Evolutionary conservation across 345 rosid species (phyloP).

Genomic region (Isatis tinctoria): DNA sequence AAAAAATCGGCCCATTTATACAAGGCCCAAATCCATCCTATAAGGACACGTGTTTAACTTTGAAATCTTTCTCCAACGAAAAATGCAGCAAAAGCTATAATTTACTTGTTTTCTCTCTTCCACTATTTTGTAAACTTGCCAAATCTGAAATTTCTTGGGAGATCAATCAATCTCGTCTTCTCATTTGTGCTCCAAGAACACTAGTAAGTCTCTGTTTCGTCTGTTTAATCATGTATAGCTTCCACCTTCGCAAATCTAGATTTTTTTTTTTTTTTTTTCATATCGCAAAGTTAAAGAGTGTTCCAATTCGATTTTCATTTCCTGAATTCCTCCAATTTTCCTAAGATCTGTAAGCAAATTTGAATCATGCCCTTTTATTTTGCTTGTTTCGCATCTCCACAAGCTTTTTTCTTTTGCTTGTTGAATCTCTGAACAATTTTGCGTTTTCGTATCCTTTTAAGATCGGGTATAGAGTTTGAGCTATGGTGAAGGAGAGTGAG

Average conservation of each 20-base stretch:
- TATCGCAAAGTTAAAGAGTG: neutral
- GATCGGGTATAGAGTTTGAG: neutral
- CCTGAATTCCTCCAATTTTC: neutral
- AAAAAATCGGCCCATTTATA: no score
- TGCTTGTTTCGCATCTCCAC: neutral
- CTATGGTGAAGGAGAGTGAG: constrained; percentile 68
- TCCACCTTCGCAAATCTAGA: neutral
- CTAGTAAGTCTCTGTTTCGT: neutral
- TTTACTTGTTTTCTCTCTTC: neutral
- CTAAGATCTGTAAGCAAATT: constrained; percentile 1
- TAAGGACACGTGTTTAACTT: neutral
- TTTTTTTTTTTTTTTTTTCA: neutral
- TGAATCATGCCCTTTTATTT: neutral
- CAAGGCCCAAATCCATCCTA: no score
- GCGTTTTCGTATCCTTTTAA: neutral
- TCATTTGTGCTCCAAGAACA: neutral
- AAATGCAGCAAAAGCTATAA: neutral
- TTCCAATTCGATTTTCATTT: neutral
- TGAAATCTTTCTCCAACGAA: neutral
- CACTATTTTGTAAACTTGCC: neutral
- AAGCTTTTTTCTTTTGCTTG: neutral
- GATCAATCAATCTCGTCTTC: neutral
- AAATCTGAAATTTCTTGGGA: neutral
- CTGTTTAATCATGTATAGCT: neutral
- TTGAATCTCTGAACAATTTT: neutral